Evolutionary conservation across 139 green algal genomes (phyloP), one percentile per base, ranked within the genome.

Genomic region (Coelastrella sp.): DNA sequence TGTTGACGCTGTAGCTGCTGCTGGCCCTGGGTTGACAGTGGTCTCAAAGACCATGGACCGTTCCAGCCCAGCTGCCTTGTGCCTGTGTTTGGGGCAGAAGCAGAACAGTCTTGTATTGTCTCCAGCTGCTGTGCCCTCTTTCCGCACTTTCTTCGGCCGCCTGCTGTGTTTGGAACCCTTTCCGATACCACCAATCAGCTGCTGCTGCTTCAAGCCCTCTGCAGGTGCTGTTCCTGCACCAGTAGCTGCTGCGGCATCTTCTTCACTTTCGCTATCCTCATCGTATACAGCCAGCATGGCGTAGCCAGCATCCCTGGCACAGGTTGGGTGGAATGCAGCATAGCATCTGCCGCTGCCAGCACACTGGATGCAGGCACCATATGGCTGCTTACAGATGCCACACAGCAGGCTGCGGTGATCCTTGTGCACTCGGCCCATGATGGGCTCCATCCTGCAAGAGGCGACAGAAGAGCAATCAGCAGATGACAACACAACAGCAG

Each of bases 341-440:
- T 93, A 96, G 93, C 97, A 99, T 24, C 89, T 90, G 59, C 68
- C 70, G 27, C 61, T 81, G 72, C 87, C 92, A 12, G 85, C 91
- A 82, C 93, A 98, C 93, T 91, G 97, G 27, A 98, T 95, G 93
- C 93, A 97, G 7, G 96, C 96, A 56, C 97, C 97, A 80, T 98
- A 90, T 11, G 79, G 87, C 89, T 97, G 93, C 61, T 86, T 76
- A 92, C 97, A 99, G 20, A 98, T 25, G 66, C 22, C 89, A 92
- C 96, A 98, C 9, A 75, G 59, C n/a, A 96, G 92, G 79, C 85
- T n/a, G 25, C 66, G 87, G 20, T 91, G 92, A 19, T 83, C 91
- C 82, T 93, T 84, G 60, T 56, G 24, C n/a, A 89, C 65, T 4
- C 60, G 25, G 6, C 92, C 90, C 65, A 90, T 57, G 14, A 94